A percentile compares a stretch with the other conserved stretches of the same genome.
These are phyloP conservation scores for Phaeotremella fagi DNA, from an alignment of 768 basidiomycete species.

Conservation along the genomic window DNA sequence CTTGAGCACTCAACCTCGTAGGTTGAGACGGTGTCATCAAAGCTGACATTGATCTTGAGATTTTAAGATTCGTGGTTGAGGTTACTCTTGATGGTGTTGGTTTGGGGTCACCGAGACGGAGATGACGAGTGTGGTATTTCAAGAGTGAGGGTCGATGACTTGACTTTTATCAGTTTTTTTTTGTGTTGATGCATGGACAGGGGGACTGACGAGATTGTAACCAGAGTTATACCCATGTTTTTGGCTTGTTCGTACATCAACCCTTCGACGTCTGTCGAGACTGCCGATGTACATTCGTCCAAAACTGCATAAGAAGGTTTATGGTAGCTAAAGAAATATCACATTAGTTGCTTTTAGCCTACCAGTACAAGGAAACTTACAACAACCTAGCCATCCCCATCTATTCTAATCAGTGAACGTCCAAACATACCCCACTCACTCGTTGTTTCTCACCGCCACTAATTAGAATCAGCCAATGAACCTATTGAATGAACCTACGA, in stretches of 20 bases:
- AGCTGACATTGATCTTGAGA: conserved; percentile 2
- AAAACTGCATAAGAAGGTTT: conserved; percentile 42
- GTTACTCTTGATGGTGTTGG: conserved; percentile 66
- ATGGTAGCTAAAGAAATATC: conserved; percentile 38
- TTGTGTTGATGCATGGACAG: not conserved
- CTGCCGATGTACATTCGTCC: conserved; percentile 87
- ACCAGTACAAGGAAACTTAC: too few relatives aligned
- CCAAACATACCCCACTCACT: conserved; percentile 49
- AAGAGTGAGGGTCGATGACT: conserved; percentile 65
- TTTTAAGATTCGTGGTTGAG: conserved; percentile 64
- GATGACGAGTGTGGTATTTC: conserved; percentile 82
- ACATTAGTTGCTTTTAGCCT: too few relatives aligned
- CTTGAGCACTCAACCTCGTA: conserved; percentile 34
- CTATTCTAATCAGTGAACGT: not conserved
- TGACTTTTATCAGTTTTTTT: not conserved
- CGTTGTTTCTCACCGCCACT: conserved; percentile 97
- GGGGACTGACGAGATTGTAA: conserved; percentile 66
- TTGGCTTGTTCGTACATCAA: conserved; percentile 93
- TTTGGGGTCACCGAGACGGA: conserved; percentile 66
- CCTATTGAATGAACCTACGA: conserved; percentile 21
- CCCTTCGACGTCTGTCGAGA: conserved; percentile 93
- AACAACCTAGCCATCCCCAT: not conserved
- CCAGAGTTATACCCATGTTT: conserved; percentile 78
- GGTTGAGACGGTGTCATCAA: conserved; percentile 16
- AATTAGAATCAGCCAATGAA: conserved; percentile 5